Conservation (phyloP, 1,284 basidiomycete genomes). For the Nidula niveotomentosa region DNA sequence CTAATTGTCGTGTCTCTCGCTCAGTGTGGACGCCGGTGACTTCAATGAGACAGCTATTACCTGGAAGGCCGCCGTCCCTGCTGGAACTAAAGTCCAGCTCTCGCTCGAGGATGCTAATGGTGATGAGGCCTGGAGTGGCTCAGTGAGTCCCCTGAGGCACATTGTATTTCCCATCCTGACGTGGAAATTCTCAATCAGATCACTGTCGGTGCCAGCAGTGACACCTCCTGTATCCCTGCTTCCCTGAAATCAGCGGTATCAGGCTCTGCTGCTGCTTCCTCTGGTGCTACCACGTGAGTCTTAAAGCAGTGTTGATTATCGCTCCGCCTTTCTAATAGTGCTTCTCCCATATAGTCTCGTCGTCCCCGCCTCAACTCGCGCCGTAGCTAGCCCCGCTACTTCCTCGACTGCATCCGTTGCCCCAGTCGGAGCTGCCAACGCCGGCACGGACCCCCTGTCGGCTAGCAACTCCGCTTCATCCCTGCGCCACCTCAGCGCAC, state of each 20-base stretch:
- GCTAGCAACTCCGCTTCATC: conserved; percentile 25
- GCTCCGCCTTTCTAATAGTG: neutral
- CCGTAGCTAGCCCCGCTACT: conserved; percentile 3
- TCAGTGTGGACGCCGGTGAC: conserved; percentile 56
- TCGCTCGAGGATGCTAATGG: conserved; percentile 53
- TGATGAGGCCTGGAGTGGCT: conserved; percentile 64
- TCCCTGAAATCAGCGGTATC: conserved; percentile 14
- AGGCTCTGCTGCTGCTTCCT: conserved; percentile 16
- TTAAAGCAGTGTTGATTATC: conserved; percentile 1
- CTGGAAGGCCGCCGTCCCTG: conserved; percentile 48
- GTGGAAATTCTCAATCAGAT: conserved; percentile 37
- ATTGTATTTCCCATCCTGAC: conserved; percentile 1
- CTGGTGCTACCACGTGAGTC: conserved; percentile 8
- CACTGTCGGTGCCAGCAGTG: conserved; percentile 45
- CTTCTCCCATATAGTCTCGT: neutral
- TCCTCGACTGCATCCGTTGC: conserved; percentile 10
- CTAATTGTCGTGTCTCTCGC: too few relatives aligned
- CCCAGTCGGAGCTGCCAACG: conserved; percentile 53
- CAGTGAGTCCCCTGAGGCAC: conserved; percentile 37
- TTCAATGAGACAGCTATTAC: conserved; percentile 39
- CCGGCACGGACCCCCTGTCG: conserved; percentile 38
- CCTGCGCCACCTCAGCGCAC: conserved; percentile 31
- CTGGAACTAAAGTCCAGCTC: conserved; percentile 49
- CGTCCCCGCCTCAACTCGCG: conserved; percentile 1
- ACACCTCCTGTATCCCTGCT: conserved; percentile 45